Base-by-base conservation (phyloP, 805 yeast genomes). In the Wickerhamomyces pijperi region DNA sequence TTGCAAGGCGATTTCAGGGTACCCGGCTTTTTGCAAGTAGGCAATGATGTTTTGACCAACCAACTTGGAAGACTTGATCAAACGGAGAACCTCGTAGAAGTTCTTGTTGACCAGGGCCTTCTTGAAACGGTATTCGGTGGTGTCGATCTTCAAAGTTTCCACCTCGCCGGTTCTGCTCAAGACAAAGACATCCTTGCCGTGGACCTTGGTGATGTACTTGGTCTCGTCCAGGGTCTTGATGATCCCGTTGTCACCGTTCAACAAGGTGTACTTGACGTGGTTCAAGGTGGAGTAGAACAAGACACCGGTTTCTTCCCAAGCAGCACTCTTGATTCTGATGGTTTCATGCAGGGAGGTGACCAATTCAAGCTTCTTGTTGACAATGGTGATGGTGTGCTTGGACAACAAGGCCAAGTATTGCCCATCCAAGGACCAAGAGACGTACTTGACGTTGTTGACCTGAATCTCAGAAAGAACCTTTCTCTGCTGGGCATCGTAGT, bases 11-110 rank as follows among this genome's bases (percentile, higher is more conserved):
- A 92, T 79, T 63, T 92, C 99, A 20, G 98, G 97, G 58, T 82
- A 90, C 2, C 98, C 99, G 56, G 85, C 76, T 66, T 88, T 82
- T 60, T 92, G 95, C 54, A 92, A 71, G 59, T 90, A 92, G 4
- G 94, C 92, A 58, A 92, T 88, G 56, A 92, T 92, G 59, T 88
- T 86, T 66, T 94, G 97, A 47, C 99, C 99, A 38, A 92, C 98
- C 55, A 92, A 71, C 54, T 84, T 87, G 18, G 97, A 88, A 42
- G 73, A 77, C 55, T 77, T 79, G 60, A 92, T 92, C 49, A 92
- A 76, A 49, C 95, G 75, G 48, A 88, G 70, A 16, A 92, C 97
- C 63, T 92, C 98, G 48, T 76, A 76, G 65, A 86, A 90, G 60
- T 92, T 86, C 58, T 80, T 82, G 65, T 81, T 85, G 33, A 90